Conservation (phyloP, 169 alveolate species). For the Cryptosporidium baileyi region DNA sequence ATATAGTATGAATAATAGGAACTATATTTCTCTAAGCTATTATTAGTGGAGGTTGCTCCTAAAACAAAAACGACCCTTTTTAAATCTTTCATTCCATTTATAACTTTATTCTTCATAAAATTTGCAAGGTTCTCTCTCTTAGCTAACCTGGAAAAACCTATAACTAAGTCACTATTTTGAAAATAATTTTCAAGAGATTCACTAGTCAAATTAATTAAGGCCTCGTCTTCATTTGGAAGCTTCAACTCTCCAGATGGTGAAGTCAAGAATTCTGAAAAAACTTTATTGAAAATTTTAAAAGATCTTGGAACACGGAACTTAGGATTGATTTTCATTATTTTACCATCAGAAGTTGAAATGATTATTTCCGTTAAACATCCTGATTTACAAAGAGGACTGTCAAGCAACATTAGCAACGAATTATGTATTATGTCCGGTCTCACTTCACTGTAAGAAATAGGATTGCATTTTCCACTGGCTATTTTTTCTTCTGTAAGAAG, state of each 20-base stretch:
- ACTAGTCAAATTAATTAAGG: background rate
- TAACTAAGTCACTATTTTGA: background rate
- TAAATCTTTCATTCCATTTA: background rate
- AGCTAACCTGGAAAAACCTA: conserved; percentile 50
- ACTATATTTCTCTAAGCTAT: background rate
- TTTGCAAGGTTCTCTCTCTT: background rate
- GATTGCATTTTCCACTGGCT: background rate
- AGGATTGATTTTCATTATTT: conserved; percentile 18
- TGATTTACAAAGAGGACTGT: conserved; percentile 62
- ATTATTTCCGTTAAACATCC: conserved; percentile 27
- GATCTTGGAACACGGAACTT: conserved; percentile 69
- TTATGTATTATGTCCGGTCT: conserved; percentile 60
- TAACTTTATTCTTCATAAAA: conserved; percentile 6
- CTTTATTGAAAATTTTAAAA: conserved; percentile 39
- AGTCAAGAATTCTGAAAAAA: conserved; percentile 22
- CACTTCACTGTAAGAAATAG: background rate
- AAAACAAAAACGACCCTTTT: conserved; percentile 1
- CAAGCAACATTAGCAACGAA: conserved; percentile 52
- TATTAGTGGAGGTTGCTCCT: conserved; percentile 3
- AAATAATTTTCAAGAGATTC: conserved; percentile 1
- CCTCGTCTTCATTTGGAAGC: conserved; percentile 6
- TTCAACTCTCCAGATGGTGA: conserved; percentile 40
- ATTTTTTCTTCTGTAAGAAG: conserved; percentile 37
- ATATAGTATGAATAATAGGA: conserved; percentile 24
- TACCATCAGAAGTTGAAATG: conserved; percentile 36